Evolutionary conservation across 1,284 basidiomycete genomes (phyloP), one percentile per base, ranked within the genome.

Genomic region (Ceratobasidium sp.): DNA sequence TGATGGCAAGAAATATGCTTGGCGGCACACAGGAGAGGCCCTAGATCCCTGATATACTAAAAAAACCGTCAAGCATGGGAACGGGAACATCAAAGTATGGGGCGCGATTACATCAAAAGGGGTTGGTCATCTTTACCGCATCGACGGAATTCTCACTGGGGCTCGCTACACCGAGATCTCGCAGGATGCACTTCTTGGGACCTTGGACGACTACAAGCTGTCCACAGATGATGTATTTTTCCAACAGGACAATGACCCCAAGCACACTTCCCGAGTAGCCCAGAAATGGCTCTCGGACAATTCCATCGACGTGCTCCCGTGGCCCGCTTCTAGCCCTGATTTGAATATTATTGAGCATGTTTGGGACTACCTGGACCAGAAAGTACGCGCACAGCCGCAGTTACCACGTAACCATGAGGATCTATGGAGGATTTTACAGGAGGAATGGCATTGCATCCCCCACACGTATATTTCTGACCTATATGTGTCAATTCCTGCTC

Each of bases 41-140:
- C 57, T 62, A 33, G 42, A 62, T 28, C 56, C 57, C 33, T 26
- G 7, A 28, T 26, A 73, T 33, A 48, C 57, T 1, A 17, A 12
- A 33, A 46, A 73, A 48, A n/a, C 17, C 6, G 42, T 73, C 40
- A 61, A 61, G 28, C 57, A 73, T 61, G 56, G 68, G 3, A 17
- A 38, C 13, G 33, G 68, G 38, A 46, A 46, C 59, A 23, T 70
- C 38, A 56, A 23, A 17, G 68, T 70, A 3, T 70, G 68, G 68
- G 54, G 68, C 2, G 23, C 6, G 1, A 59, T 70, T n/a, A 70
- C 42, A 28, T 23, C 42, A 28, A 81, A 82, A 61, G 59, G 84
- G n/a, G 79, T 81, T 0, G 83, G 83, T 3, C 54, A 77, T 44
- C 79, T 83, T 71, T 78, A 80, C 71, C 80, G 76, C 42, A 81